phyloP scores from a whole-genome alignment of 2,329 filamentous ascomycete species.

The Aschersonia sp. region DNA sequence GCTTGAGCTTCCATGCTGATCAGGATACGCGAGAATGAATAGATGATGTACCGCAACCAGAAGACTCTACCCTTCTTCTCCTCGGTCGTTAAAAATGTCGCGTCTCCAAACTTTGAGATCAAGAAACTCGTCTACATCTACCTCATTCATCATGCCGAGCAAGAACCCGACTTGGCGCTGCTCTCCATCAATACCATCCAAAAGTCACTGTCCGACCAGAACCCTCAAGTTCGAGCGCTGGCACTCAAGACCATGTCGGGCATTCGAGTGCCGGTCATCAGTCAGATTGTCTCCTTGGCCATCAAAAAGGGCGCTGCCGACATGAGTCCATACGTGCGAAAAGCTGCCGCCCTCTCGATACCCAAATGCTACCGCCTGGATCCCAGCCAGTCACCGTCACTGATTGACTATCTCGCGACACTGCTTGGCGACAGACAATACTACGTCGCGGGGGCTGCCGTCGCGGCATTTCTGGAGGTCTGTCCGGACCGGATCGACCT shows the following conservation, averaged over 20 bases:
- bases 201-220: slow-evolving; percentile 86
- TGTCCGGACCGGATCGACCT: slow-evolving; percentile 80
- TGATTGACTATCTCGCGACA: slow-evolving; percentile 66
- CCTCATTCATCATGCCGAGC: slow-evolving; percentile 88
- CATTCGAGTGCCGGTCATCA: slow-evolving; percentile 93
- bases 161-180: slow-evolving; percentile 86
- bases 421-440: slow-evolving; percentile 86
- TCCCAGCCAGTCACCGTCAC: slow-evolving; percentile 67
- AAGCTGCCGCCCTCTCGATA: slow-evolving; percentile 83
- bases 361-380: slow-evolving; percentile 93
- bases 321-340: slow-evolving; percentile 88
- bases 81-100: slow-evolving; percentile 95
- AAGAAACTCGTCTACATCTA: slow-evolving; percentile 99
- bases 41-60: slow-evolving; percentile 94
- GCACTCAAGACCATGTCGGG: slow-evolving; percentile 94
- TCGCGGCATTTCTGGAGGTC: slow-evolving; percentile 75
- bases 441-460: slow-evolving; percentile 88
- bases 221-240: slow-evolving; percentile 79
- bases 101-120: slow-evolving; percentile 83
- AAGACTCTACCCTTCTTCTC: slow-evolving; percentile 89
- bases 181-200: slow-evolving; percentile 98
- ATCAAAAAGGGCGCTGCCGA: slow-evolving; percentile 90
- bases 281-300: slow-evolving; percentile 87
- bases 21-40: background rate
- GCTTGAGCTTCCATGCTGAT: too few species aligned